Percentiles rank a stretch among this genome's conserved stretches.
Conservation (phyloP, 1,284 basidiomycete species). For the Neonothopanus nambi region DNA sequence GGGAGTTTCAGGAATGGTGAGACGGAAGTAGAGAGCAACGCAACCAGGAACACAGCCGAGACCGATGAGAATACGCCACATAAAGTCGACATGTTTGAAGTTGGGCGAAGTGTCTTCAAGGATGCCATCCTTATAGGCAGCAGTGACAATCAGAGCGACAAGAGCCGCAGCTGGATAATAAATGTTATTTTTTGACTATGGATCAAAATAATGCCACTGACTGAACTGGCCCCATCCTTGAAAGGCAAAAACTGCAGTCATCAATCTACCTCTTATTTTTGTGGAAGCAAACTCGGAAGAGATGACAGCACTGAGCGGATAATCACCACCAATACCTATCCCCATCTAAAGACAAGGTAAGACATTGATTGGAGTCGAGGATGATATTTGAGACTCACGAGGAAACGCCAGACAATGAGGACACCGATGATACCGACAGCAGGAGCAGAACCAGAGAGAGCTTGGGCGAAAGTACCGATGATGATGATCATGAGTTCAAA, state of each 20-base stretch:
- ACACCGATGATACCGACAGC: conserved; percentile 72
- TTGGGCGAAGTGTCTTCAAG: conserved; percentile 43
- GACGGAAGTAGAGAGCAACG: conserved; percentile 74
- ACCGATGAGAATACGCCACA: conserved; percentile 74
- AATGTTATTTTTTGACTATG: neutral
- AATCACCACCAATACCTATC: conserved; percentile 74
- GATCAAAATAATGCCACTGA: conserved; percentile 29
- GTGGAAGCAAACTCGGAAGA: conserved; percentile 79
- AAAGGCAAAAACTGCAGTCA: conserved; percentile 69
- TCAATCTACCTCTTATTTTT: conserved; percentile 70
- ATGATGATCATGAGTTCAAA: conserved; percentile 74
- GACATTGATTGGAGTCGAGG: conserved; percentile 6
- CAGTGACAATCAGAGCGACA: conserved; percentile 66
- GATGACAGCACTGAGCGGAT: conserved; percentile 66
- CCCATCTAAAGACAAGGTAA: conserved; percentile 51
- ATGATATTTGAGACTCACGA: conserved; percentile 40
- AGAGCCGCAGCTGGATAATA: conserved; percentile 56
- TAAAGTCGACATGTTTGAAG: conserved; percentile 51
- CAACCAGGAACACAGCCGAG: conserved; percentile 69
- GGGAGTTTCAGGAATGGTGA: conserved; percentile 77
- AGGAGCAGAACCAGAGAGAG: conserved; percentile 56
- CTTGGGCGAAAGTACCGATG: conserved; percentile 61
- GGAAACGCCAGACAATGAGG: conserved; percentile 68
- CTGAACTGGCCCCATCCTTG: conserved; percentile 74
- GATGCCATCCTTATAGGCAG: conserved; percentile 68